phyloP scores from a whole-genome alignment of 169 alveolate species.

The Perkinsus marinus region DNA sequence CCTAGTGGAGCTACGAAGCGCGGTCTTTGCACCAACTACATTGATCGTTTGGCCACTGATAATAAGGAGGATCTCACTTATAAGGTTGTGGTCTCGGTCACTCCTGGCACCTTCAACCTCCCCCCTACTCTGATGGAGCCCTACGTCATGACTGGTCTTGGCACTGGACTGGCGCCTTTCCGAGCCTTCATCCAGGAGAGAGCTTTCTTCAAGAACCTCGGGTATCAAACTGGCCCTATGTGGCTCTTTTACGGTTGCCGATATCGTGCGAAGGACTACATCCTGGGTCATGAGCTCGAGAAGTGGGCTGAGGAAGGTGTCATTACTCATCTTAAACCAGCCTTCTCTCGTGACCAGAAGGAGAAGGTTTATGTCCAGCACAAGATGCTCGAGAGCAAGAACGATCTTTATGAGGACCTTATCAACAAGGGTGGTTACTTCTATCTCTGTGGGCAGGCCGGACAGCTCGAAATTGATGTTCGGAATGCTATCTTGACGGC shows the following conservation, averaged over 20 bases:
- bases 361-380: conserved; percentile 48
- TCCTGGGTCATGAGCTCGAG: conserved; percentile 36
- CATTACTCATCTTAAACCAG: conserved; percentile 32
- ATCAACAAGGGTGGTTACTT: conserved; percentile 21
- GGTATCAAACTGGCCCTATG: conserved; percentile 31
- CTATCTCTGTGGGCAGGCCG: conserved; percentile 30
- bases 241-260: conserved; percentile 44
- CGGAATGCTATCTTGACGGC: conserved; percentile 19
- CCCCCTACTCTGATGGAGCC: conserved; percentile 34
- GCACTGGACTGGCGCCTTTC: conserved; percentile 52
- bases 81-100: background rate
- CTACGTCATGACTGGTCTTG: conserved; percentile 43
- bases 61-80: background rate
- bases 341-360: conserved; percentile 46
- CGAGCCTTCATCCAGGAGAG: conserved; percentile 43
- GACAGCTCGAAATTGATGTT: conserved; percentile 23
- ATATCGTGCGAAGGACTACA: conserved; percentile 36
- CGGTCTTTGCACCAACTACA: background rate
- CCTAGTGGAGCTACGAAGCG: background rate
- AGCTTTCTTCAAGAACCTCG: conserved; percentile 12
- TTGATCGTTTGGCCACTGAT: background rate
- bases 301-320: conserved; percentile 30
- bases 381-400: conserved; percentile 15
- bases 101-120: conserved; percentile 31
- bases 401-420: conserved; percentile 13